phyloP scores from a whole-genome alignment of 768 basidiomycete genomes.

The Hericium rajendrae region DNA sequence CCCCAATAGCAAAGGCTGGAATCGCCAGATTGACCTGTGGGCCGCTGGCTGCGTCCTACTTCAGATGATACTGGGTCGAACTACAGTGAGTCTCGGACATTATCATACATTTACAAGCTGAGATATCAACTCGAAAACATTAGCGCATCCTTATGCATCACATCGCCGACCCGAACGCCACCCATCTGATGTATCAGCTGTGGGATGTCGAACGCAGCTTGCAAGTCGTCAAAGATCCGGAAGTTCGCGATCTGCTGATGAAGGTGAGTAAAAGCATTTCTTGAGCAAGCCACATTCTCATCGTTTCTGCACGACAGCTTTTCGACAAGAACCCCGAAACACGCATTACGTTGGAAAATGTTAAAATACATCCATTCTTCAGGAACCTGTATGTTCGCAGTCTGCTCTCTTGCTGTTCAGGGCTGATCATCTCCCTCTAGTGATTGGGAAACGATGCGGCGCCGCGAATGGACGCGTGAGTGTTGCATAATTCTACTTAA shows the following conservation, averaged over 20 bases:
- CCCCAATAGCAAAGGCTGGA: conserved; percentile 1
- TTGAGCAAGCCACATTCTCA: no score
- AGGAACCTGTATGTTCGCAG: not conserved
- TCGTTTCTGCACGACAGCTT: not conserved
- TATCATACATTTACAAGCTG: no score
- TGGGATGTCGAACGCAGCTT: not conserved
- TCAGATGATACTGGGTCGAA: conserved; percentile 2
- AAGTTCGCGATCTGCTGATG: not conserved
- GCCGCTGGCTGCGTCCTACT: conserved; percentile 5
- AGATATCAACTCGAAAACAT: no score
- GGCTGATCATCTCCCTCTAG: not conserved
- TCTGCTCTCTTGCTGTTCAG: not conserved
- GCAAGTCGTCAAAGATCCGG: not conserved
- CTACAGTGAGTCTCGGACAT: not conserved
- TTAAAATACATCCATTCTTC: not conserved
- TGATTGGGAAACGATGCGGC: not conserved
- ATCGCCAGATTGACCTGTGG: conserved; percentile 11
- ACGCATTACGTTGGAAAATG: not conserved
- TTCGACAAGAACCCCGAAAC: not conserved
- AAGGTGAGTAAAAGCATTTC: not conserved
- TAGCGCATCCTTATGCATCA: no score
- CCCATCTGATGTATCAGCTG: not conserved
- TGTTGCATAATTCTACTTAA: not conserved
- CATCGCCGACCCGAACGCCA: not conserved
- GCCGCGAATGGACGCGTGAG: not conserved